Percentiles rank a stretch among this genome's conserved stretches.
phyloP scores from a whole-genome alignment of 768 basidiomycete species.

The Lentinula raphanica region DNA sequence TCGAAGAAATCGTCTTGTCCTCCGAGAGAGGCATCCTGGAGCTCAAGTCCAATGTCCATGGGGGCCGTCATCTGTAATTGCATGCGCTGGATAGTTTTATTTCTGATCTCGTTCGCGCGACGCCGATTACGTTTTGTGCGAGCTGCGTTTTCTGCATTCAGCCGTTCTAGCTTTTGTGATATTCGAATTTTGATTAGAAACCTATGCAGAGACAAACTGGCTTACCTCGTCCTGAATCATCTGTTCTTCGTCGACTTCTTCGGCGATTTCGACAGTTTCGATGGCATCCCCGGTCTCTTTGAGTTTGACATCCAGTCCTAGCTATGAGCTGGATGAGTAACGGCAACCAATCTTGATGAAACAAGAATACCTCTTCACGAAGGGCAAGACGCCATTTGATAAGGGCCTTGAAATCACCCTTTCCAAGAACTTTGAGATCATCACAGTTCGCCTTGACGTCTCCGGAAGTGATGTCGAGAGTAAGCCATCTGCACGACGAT shows the following conservation, averaged over 20 bases:
- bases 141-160: conserved; percentile 71
- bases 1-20: conserved; percentile 90
- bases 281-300: conserved; percentile 70
- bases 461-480: conserved; percentile 61
- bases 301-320: conserved; percentile 79
- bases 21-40: conserved; percentile 67
- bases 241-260: conserved; percentile 80
- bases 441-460: conserved; percentile 82
- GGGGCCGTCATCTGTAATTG: conserved; percentile 97
- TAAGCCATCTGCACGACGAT: conserved; percentile 56
- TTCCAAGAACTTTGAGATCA: conserved; percentile 95
- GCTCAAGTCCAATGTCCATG: conserved; percentile 90
- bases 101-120: conserved; percentile 82
- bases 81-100: conserved; percentile 86
- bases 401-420: conserved; percentile 92
- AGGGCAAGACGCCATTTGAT: conserved; percentile 87
- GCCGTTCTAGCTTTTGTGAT: conserved; percentile 66
- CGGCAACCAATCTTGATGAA: neutral
- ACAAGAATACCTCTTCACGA: conserved; percentile 71
- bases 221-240: conserved; percentile 84
- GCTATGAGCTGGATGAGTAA: conserved; percentile 30
- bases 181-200: conserved; percentile 9
- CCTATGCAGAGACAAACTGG: conserved; percentile 3
- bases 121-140: conserved; percentile 77
- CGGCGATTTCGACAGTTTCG: conserved; percentile 62